These are phyloP conservation scores for Fraxinus greggii DNA, from an alignment of 305 asterid species.

Conservation along the genomic window DNA sequence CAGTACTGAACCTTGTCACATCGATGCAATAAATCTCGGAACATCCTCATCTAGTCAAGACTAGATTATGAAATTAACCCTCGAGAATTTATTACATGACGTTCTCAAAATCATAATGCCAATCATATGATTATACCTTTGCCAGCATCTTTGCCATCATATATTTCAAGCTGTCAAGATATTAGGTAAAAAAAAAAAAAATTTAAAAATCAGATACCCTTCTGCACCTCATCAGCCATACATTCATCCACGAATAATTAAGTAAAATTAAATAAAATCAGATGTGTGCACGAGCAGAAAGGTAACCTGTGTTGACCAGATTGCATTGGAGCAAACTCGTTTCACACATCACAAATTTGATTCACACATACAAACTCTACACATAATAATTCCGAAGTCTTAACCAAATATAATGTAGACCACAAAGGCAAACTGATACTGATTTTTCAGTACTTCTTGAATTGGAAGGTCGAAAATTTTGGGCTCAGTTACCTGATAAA, in stretches of 20 bases:
- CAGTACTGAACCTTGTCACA: background rate
- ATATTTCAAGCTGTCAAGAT: conserved; percentile 69
- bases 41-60: background rate
- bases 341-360: background rate
- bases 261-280: background rate
- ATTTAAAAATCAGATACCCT: conserved; percentile 22
- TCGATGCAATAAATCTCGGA: background rate
- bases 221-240: background rate
- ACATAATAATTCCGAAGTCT: background rate
- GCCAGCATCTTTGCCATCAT: conserved; percentile 75
- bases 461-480: background rate
- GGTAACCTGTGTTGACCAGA: background rate
- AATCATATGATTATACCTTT: conserved; percentile 55
- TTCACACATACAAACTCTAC: background rate
- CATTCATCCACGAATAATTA: background rate
- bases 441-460: background rate
- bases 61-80: background rate
- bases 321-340: background rate
- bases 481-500: background rate
- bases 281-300: background rate
- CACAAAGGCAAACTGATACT: background rate
- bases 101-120: background rate
- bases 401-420: background rate
- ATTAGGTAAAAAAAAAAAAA: conserved; percentile 12
- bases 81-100: background rate